Evolutionary conservation across 2,329 filamentous ascomycete genomes (phyloP).

Genomic region (Didymellaceae sp.): DNA sequence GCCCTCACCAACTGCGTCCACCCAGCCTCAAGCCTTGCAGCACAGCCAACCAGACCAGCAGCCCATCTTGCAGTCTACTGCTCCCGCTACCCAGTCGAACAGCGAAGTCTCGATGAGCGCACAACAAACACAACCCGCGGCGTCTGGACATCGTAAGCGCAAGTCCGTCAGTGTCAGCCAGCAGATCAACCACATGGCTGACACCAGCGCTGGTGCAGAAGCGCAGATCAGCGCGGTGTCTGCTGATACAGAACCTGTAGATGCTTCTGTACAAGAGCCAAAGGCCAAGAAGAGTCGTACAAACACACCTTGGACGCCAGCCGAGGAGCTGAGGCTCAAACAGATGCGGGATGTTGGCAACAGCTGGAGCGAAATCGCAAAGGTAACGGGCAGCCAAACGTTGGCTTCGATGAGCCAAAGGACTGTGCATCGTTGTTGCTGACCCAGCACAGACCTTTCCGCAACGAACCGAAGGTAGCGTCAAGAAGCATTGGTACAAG

Average conservation of each 20-base stretch:
- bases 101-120: conserved; percentile 28
- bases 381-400: conserved; percentile 64
- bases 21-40: conserved; percentile 30
- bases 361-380: conserved; percentile 98
- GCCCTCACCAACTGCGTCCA: conserved; percentile 48
- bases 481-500: conserved; percentile 99
- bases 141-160: conserved; percentile 32
- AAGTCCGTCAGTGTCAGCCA: conserved; percentile 41
- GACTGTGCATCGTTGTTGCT: conserved; percentile 10
- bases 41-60: conserved; percentile 34
- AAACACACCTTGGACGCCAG: conserved; percentile 98
- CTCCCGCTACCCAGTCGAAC: conserved; percentile 29
- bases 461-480: conserved; percentile 90
- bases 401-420: too few species aligned
- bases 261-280: conserved; percentile 41
- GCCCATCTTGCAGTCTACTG: conserved; percentile 38
- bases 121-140: conserved; percentile 22
- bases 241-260: conserved; percentile 29
- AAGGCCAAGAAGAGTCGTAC: conserved; percentile 88
- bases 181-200: conserved; percentile 35
- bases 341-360: conserved; percentile 91
- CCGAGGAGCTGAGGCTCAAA: conserved; percentile 90
- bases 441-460: conserved; percentile 75
- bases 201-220: conserved; percentile 23
- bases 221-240: conserved; percentile 32